Base-by-base conservation (phyloP, 1,139 yeast species). In the Candida tetrigidarum region DNA sequence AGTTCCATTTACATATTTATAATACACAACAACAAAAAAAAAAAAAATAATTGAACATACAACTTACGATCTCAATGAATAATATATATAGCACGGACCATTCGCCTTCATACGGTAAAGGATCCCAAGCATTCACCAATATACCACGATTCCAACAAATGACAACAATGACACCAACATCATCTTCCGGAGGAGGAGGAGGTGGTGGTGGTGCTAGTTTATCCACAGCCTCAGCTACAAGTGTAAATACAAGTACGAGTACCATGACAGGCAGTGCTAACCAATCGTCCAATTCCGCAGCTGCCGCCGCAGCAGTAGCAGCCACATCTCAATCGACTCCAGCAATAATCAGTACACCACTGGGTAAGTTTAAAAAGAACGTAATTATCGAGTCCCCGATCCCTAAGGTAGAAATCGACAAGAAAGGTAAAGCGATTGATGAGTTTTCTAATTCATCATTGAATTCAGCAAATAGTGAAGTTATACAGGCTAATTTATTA, bases 401-500 rank as follows among this genome's bases (percentile, higher is more conserved):
- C 23, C 42, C 39, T 8, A 44, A 41, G 30, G 37, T 48, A 10
- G 47, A 48, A 14, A 45, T 48, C 4, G 43, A 35, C 15, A 33
- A 33, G 12, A 39, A 26, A 10, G 22, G 26, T 9, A 39, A 16
- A 25, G 22, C 14, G 7, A 22, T 15, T 4, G 36, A 32, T 20
- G 36, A 19, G 12, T 32, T 18, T 15, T 27, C 39, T 7, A 19
- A 18, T 12, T 37, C 44, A n/a, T 16, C 44, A 12, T 40, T 39
- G 39, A 10, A 43, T n/a, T 34, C 44, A 14, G 30, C 44, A 3
- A 28, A 16, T 23, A 30, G 23, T n/a, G 39, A 39, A 3, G 16
- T 19, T 9, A 55, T 27, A 58, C 57, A 4, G 12, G 9, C 23
- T 5, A 55, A 57, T 6, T 29, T 55, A 8, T 50, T 50, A 28